These are phyloP conservation scores for Suhomyces pyralidae DNA, from an alignment of 805 yeast species.

Conservation along the genomic window DNA sequence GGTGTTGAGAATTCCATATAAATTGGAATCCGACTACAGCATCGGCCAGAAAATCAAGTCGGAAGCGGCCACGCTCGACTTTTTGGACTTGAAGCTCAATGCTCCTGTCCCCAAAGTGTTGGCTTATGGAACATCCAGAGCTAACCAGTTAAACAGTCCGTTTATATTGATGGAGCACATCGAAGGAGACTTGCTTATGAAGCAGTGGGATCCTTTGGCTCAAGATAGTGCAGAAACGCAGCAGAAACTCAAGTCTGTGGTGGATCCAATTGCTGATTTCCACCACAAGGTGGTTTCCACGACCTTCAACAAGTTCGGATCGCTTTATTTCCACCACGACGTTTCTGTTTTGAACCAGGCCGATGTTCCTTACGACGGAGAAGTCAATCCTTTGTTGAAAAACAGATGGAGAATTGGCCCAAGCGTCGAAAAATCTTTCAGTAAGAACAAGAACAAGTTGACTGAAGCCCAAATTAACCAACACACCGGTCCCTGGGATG, in stretches of 20 bases:
- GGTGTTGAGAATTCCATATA: constrained; percentile 83
- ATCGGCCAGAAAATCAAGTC: constrained; percentile 69
- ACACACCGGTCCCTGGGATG: constrained; percentile 76
- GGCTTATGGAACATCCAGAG: constrained; percentile 58
- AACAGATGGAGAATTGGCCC: constrained; percentile 90
- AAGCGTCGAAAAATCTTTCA: constrained; percentile 73
- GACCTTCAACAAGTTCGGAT: constrained; percentile 73
- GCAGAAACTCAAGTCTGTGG: constrained; percentile 53
- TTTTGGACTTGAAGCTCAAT: constrained; percentile 59
- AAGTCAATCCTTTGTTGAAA: constrained; percentile 48
- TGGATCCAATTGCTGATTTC: constrained; percentile 71
- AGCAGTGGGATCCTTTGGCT: constrained; percentile 82
- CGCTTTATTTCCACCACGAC: constrained; percentile 76
- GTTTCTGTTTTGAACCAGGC: constrained; percentile 44
- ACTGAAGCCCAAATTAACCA: constrained; percentile 48
- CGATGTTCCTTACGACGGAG: constrained; percentile 58
- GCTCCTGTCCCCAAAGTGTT: constrained; percentile 71
- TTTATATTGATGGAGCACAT: constrained; percentile 78
- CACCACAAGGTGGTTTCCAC: constrained; percentile 52
- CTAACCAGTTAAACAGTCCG: constrained; percentile 68
- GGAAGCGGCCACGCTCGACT: constrained; percentile 94
- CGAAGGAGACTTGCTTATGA: constrained; percentile 82
- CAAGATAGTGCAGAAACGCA: constrained; percentile 52
- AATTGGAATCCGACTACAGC: constrained; percentile 61
- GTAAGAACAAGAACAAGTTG: constrained; percentile 61